Conservation (phyloP, 768 basidiomycete genomes). For the Lactarius pseudohatsudake region DNA sequence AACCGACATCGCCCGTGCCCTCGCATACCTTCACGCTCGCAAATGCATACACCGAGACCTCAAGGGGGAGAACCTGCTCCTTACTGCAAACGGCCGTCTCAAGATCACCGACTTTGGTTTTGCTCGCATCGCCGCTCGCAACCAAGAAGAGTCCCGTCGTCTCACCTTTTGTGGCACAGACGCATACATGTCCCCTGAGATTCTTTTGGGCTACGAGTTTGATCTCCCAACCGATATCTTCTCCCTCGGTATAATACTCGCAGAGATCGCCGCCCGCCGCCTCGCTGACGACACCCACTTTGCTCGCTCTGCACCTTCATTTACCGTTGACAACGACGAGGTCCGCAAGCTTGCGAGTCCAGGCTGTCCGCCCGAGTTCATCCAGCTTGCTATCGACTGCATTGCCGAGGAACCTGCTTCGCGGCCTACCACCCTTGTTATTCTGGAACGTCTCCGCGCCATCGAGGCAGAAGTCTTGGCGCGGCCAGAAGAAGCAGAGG, state of each 20-base stretch:
- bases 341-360: slow-evolving; percentile 63
- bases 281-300: slow-evolving; percentile 83
- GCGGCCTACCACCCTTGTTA: slow-evolving; percentile 74
- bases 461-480: slow-evolving; percentile 85
- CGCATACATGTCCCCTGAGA: slow-evolving; percentile 97
- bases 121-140: slow-evolving; percentile 89
- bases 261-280: slow-evolving; percentile 81
- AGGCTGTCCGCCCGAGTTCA: slow-evolving; percentile 77
- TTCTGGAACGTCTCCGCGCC: slow-evolving; percentile 72
- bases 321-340: slow-evolving; percentile 76
- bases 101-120: slow-evolving; percentile 99
- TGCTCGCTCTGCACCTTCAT: slow-evolving; percentile 76
- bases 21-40: slow-evolving; percentile 96
- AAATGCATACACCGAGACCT: slow-evolving; percentile 89
- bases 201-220: slow-evolving; percentile 87
- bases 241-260: slow-evolving; percentile 89
- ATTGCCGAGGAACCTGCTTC: slow-evolving; percentile 58
- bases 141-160: slow-evolving; percentile 83
- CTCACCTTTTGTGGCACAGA: slow-evolving; percentile 89
- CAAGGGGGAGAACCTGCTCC: slow-evolving; percentile 96
- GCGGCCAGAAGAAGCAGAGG: slow-evolving; percentile 63
- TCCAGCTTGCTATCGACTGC: slow-evolving; percentile 79
- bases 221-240: slow-evolving; percentile 94
- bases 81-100: slow-evolving; percentile 89
- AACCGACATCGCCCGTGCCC: slow-evolving; percentile 87